Evolutionary conservation across 176 grass and related monocot genomes (phyloP), one percentile per base, ranked within the genome.

Genomic region (Coix lacrymajobi): DNA sequence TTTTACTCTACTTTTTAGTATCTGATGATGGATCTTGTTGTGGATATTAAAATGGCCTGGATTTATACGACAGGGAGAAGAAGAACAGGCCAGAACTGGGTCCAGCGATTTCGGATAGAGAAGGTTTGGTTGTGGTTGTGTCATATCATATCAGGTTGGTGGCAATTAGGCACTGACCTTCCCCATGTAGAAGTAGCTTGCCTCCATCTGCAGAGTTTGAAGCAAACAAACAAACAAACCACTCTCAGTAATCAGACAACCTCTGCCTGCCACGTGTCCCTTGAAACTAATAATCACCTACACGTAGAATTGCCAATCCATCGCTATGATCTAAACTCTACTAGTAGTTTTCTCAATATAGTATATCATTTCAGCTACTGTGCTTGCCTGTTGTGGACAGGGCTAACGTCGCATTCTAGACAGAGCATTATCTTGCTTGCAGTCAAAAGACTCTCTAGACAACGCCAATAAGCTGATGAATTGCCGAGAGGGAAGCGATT

Each of bases 161-260:
- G 38, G 39, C 5, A 51, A 32, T 7, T 29, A n/a, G 69, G 39
- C 11, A 84, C 56, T 68, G 32, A 93, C 92, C 88, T 95, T 95
- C 39, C 79, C 79, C 65, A 69, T 87, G 65, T 88, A 92, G 78
- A 43, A 82, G 37, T 77, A 66, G 40, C 32, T 91, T 64, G 82
- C 78, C 62, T 95, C 95, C 48, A 91, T 85, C 92, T 95, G 85
- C 54, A 86, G 37, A 69, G 36, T 20, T 32, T n/a, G 45, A 25
- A 69, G 78, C 29, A 32, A 69, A 81, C 12, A 69, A 69, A 81
- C 29, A 32, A 69, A 81, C 12, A 69, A 58, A 69, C 11, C 65
- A 45, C 57, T 61, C 49, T 64, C 37, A 82, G 63, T 29, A 66
- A 13, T 75, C 56, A 57, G 20, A 25, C 41, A 72, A 62, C 4